Evolutionary conservation across 345 rosid species (phyloP).

Genomic region (Balakata baccata): DNA sequence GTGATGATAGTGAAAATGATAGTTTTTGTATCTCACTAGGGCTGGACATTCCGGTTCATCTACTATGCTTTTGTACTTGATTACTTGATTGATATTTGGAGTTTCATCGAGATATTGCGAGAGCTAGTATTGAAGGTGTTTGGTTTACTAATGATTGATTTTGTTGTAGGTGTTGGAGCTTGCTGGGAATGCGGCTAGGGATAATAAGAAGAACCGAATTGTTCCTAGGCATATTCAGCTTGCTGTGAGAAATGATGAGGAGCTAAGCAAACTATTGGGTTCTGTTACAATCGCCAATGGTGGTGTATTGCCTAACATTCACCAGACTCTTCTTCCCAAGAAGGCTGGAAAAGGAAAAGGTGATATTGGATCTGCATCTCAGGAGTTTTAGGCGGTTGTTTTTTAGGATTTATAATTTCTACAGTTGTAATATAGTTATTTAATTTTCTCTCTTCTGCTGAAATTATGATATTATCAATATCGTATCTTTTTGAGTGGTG

Average conservation of each 20-base stretch:
- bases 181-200: constrained; percentile 79
- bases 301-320: constrained; percentile 72
- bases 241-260: constrained; percentile 69
- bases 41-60: no score
- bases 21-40: no score
- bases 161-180: constrained; percentile 56
- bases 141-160: background rate
- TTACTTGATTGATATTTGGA: background rate
- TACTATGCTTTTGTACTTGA: background rate
- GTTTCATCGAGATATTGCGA: no score
- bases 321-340: constrained; percentile 54
- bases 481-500: background rate
- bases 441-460: background rate
- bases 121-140: no score
- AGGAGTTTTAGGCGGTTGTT: constrained; percentile 30
- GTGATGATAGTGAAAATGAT: no score
- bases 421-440: constrained; percentile 16
- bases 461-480: no score
- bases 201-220: constrained; percentile 68
- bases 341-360: constrained; percentile 52
- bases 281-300: constrained; percentile 67
- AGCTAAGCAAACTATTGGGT: constrained; percentile 61
- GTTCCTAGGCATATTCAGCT: constrained; percentile 73
- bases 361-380: constrained; percentile 61
- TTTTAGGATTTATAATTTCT: background rate